Percentiles rank a stretch among this genome's conserved stretches.
phyloP scores from a whole-genome alignment of 352 stramenopile species.

The Phytophthora palmivora region DNA sequence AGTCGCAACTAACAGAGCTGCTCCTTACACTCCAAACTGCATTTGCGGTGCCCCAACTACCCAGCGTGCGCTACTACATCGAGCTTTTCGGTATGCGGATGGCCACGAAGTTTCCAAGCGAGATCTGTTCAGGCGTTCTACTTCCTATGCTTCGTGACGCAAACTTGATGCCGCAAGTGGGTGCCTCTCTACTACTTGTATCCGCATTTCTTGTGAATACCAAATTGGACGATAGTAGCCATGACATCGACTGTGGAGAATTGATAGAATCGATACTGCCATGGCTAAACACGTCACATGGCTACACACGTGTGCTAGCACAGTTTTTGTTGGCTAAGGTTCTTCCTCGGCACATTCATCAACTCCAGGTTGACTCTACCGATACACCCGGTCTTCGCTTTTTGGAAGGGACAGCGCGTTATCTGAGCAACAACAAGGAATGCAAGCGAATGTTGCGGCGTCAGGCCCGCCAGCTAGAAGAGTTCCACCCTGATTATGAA shows the following conservation, averaged over 20 bases:
- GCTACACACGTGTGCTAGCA: constrained; percentile 82
- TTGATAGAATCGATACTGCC: constrained; percentile 63
- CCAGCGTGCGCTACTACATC: constrained; percentile 82
- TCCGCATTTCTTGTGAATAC: constrained; percentile 44
- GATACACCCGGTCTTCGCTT: constrained; percentile 48
- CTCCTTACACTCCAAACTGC: constrained; percentile 51
- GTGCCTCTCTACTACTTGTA: constrained; percentile 69
- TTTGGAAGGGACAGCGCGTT: constrained; percentile 58
- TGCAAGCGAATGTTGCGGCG: constrained; percentile 84
- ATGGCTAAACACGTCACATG: constrained; percentile 83
- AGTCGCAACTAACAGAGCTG: constrained; percentile 28
- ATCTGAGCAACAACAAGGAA: constrained; percentile 85
- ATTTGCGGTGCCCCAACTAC: constrained; percentile 69
- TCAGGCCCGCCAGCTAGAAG: constrained; percentile 65
- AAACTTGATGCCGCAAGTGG: constrained; percentile 80
- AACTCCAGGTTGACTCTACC: constrained; percentile 21
- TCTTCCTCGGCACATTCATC: constrained; percentile 69
- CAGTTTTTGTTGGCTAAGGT: constrained; percentile 75
- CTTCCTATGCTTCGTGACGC: constrained; percentile 70
- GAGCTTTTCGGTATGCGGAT: constrained; percentile 85
- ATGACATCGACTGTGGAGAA: constrained; percentile 35
- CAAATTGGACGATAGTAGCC: constrained; percentile 37
- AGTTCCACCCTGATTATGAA: constrained; percentile 72
- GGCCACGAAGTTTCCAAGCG: constrained; percentile 51
- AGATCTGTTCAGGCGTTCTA: constrained; percentile 48